Base-by-base conservation (phyloP, 306 rosid genomes). In the Quercus gilva region DNA sequence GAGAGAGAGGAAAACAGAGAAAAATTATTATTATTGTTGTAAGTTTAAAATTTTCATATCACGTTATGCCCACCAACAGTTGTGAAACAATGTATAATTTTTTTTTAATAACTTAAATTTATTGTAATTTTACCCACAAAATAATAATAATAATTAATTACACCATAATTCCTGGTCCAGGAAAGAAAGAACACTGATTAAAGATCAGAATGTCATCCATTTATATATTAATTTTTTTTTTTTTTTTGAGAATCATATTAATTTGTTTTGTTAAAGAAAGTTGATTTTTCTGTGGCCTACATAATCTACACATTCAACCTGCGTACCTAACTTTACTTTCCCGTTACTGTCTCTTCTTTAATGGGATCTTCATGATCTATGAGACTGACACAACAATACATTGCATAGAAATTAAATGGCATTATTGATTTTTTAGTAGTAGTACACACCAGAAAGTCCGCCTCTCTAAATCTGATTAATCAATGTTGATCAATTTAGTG, bases 331-430 rank as follows among this genome's bases (percentile, higher is more conserved):
- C 72, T 67, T 67, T 67, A 33, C 23, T 35, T 14, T 2, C 52
- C 45, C 45, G 3, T 67, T 67, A 31, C 52, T 33, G 17, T n/a
- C 53, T 67, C n/a, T 67, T 33, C 72, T 67, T 35, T 31, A 31
- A 67, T 67, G 72, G 72, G 26, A 31, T 67, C 72, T 67, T 21
- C 72, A 67, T 37, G 28, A 67, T 67, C 52, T 67, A 23, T 21
- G 72, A 17, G 70, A 64, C 45, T 6, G 70, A 64, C 45, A 17
- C 13, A 17, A 6, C 43, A 41, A 41, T 41, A 41, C 11, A 28
- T 29, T 29, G 70, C 70, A 29, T 29, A 49, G 14, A 13, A 49
- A 49, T 29, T 64, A 29, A 64, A 35, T 31, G 71, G 71, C 41
- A 14, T 41, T 41, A 41, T 41, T 41, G 45, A 8, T 28, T 63